These are phyloP conservation scores for Pichia sporocuriosa DNA, from an alignment of 805 yeast genomes.

Conservation along the genomic window DNA sequence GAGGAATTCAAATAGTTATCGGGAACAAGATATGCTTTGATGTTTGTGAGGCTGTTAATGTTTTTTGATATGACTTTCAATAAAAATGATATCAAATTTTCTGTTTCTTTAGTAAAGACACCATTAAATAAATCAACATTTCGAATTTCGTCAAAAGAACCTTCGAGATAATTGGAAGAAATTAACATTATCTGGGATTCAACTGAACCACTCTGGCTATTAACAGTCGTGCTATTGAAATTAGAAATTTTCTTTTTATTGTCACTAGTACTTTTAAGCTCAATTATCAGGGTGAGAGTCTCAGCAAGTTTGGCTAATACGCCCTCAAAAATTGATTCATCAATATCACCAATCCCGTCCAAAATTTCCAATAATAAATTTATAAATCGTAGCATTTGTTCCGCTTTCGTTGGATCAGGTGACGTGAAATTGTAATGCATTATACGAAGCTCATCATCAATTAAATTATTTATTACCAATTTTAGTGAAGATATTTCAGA, in stretches of 20 bases:
- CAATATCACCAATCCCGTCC: constrained; percentile 5
- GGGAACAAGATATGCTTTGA: neutral
- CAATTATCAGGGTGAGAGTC: constrained; percentile 13
- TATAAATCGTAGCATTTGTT: constrained; percentile 11
- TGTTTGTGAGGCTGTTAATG: neutral
- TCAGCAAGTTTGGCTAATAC: constrained; percentile 12
- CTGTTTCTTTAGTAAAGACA: constrained; percentile 21
- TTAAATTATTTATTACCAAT: constrained; percentile 1
- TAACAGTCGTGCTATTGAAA: too few species aligned
- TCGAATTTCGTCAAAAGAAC: constrained; percentile 4
- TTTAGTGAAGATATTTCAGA: constrained; percentile 12
- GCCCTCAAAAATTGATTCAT: constrained; percentile 6
- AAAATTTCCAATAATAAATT: constrained; percentile 11
- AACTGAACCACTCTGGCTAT: constrained; percentile 10
- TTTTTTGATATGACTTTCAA: constrained; percentile 2
- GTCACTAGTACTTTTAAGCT: constrained; percentile 9
- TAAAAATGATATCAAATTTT: constrained; percentile 13
- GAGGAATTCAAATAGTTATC: too few species aligned
- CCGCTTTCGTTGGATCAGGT: constrained; percentile 23
- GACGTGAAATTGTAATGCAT: constrained; percentile 20
- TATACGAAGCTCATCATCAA: constrained; percentile 15
- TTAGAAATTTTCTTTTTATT: constrained; percentile 2
- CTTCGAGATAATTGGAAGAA: constrained; percentile 16
- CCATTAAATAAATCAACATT: constrained; percentile 15
- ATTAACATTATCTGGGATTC: constrained; percentile 20